Base-by-base conservation (phyloP, 495 filamentous ascomycete genomes). In the Lophium mytilinum region DNA sequence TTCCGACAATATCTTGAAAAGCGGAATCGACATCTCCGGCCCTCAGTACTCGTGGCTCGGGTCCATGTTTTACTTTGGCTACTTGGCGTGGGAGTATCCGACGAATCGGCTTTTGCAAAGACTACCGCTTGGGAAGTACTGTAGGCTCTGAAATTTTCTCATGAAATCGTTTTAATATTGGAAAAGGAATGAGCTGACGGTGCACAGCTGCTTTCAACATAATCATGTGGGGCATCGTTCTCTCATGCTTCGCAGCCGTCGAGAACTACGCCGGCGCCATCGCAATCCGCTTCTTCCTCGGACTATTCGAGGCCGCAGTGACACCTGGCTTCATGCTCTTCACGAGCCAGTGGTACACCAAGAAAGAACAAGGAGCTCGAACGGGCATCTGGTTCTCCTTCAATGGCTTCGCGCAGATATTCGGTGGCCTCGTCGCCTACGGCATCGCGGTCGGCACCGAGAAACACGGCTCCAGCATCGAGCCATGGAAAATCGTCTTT, bases 401-500 rank as follows among this genome's bases (percentile, higher is more conserved):
- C 62, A 82, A 80, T 60, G 77, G 74, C 1, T 71, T 73, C 36
- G 79, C 75, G 4, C 72, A 61, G 58, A 83, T 85, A 30, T 70
- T 86, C 37, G 82, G 83, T 11, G 83, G 85, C 17, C 60, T 80
- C 17, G 69, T 86, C 1, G 82, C 84, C 7, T 86, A 85, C 60
- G 83, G 81, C 30, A 84, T 87, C 56, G 81, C 83, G 9, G 72
- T 73, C 12, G 82, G 82, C n/a, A 76, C 75, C 0, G 64, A 69
- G 15, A 70, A 71, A 18, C 69, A 83, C 52, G 80, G 78, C 7
- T 73, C 81, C 0, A 47, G 72, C 14, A 78, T 86, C 58, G 78
- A 76, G 36, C 73, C 80, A 1, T 87, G 84, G 84, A 84, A 85
- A 69, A 80, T 87, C 39, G 70, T 86, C 4, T 88, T 87, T 68